phyloP scores from a whole-genome alignment of 768 basidiomycete species.

The Agaricus subrufescens region DNA sequence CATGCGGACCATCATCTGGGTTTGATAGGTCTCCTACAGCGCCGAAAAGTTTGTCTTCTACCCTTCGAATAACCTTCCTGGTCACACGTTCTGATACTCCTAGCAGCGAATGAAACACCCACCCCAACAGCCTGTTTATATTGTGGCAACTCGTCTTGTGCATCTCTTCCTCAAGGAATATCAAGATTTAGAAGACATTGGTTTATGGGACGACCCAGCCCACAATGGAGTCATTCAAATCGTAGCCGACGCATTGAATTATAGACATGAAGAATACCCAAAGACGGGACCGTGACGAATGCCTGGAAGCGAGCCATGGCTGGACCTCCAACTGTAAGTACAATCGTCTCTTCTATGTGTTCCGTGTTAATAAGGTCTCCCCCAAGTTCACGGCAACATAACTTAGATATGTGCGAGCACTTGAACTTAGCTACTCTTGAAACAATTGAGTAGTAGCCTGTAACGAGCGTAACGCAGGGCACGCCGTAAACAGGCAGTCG shows the following conservation, averaged over 20 bases:
- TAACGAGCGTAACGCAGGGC: too few relatives aligned
- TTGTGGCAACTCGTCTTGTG: constrained; percentile 57
- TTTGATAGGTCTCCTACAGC: constrained; percentile 63
- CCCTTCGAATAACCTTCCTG: background rate
- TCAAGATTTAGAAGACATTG: constrained; percentile 65
- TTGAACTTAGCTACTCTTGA: constrained; percentile 57
- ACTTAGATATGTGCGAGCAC: constrained; percentile 37
- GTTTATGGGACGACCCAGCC: constrained; percentile 34
- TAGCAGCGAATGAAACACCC: constrained; percentile 33
- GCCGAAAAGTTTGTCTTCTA: constrained; percentile 47
- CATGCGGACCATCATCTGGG: constrained; percentile 94
- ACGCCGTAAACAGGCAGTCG: too few relatives aligned
- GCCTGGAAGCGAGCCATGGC: constrained; percentile 41
- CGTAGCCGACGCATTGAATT: constrained; percentile 51
- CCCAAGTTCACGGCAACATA: constrained; percentile 39
- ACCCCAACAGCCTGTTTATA: constrained; percentile 57
- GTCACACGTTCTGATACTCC: constrained; percentile 37
- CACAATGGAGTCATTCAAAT: constrained; percentile 47
- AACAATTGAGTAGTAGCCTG: too few relatives aligned
- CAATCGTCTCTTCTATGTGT: background rate
- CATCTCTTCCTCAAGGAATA: constrained; percentile 73
- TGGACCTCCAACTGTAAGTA: constrained; percentile 33
- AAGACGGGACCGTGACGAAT: constrained; percentile 36
- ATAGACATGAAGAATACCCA: constrained; percentile 32
- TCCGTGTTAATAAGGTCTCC: background rate